A percentile compares a stretch with the other conserved stretches of the same genome.
Evolutionary conservation across 805 yeast genomes (phyloP).

Genomic region (Candida alai): DNA sequence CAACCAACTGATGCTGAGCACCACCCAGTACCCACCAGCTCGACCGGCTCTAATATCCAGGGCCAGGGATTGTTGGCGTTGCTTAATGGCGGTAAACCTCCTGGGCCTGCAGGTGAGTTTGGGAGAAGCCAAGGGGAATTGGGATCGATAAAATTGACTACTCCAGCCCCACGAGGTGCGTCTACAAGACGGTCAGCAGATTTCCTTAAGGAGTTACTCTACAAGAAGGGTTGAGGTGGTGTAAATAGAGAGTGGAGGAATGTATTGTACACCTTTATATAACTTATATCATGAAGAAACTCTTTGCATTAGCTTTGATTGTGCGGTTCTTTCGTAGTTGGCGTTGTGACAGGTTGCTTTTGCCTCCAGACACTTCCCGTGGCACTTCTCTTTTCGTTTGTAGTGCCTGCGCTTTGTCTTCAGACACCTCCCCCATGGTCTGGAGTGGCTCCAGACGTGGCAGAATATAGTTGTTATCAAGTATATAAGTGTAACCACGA

Average conservation of each 20-base stretch:
- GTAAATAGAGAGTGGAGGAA: too few species aligned
- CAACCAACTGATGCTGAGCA: not conserved
- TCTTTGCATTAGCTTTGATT: slow-evolving; percentile 10
- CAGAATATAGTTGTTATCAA: slow-evolving; percentile 7
- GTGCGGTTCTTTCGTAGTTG: slow-evolving; percentile 3
- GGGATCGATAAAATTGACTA: too few species aligned
- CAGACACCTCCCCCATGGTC: too few species aligned
- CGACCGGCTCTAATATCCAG: slow-evolving; percentile 10
- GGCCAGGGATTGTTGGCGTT: slow-evolving; percentile 22
- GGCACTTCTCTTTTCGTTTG: not conserved
- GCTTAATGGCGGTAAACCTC: slow-evolving; percentile 13
- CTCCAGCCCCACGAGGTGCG: too few species aligned
- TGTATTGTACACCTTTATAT: not conserved
- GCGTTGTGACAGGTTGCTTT: not conserved
- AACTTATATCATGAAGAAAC: slow-evolving; percentile 9
- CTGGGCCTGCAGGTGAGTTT: slow-evolving; percentile 2
- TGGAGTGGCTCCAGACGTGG: too few species aligned
- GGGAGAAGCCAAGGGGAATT: too few species aligned
- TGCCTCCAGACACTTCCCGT: not conserved
- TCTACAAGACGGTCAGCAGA: slow-evolving; percentile 2
- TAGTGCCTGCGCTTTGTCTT: not conserved
- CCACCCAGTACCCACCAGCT: not conserved
- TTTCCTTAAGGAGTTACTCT: slow-evolving; percentile 6
- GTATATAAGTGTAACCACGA: slow-evolving; percentile 6
- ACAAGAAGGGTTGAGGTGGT: slow-evolving; percentile 3